Evolutionary conservation across 2,329 filamentous ascomycete species (phyloP).

Genomic region (Gaeumannomyces sp.): DNA sequence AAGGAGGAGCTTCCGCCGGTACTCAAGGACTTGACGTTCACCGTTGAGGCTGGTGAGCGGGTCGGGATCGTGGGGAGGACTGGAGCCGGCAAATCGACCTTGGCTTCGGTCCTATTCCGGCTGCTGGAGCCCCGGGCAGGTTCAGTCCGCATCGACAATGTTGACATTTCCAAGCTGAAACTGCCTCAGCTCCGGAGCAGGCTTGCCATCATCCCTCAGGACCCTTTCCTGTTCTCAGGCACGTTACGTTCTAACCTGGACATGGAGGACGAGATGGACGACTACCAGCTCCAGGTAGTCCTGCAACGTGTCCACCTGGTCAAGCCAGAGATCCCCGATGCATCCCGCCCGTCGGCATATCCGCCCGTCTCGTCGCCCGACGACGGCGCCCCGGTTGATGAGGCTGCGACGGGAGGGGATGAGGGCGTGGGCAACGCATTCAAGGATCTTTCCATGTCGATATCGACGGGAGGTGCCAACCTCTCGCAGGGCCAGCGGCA

Average conservation of each 20-base stretch:
- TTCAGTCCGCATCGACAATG: constrained; percentile 37
- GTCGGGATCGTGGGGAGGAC: constrained; percentile 61
- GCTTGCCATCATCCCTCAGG: constrained; percentile 61
- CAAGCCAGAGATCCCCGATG: constrained; percentile 33
- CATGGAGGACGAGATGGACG: constrained; percentile 53
- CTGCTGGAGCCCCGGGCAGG: constrained; percentile 40
- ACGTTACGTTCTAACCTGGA: constrained; percentile 59
- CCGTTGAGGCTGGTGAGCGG: constrained; percentile 45
- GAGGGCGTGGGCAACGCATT: constrained; percentile 22
- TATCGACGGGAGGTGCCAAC: constrained; percentile 27
- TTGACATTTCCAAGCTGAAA: constrained; percentile 52
- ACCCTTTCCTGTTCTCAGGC: constrained; percentile 60
- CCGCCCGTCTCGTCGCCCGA: background rate
- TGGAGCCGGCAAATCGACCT: constrained; percentile 59
- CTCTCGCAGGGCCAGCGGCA: constrained; percentile 43
- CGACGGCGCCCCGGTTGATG: constrained; percentile 2
- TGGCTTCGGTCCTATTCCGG: constrained; percentile 59
- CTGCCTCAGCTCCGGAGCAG: constrained; percentile 55
- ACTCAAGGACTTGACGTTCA: constrained; percentile 31
- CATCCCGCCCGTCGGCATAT: constrained; percentile 22
- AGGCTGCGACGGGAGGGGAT: constrained; percentile 4
- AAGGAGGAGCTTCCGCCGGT: constrained; percentile 29
- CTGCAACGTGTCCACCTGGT: constrained; percentile 57
- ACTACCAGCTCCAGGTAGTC: constrained; percentile 54
- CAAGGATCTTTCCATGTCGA: constrained; percentile 25